A percentile compares a stretch with the other conserved stretches of the same genome.
phyloP scores from a whole-genome alignment of 1,284 basidiomycete species.

The Jaminaea rosea region DNA sequence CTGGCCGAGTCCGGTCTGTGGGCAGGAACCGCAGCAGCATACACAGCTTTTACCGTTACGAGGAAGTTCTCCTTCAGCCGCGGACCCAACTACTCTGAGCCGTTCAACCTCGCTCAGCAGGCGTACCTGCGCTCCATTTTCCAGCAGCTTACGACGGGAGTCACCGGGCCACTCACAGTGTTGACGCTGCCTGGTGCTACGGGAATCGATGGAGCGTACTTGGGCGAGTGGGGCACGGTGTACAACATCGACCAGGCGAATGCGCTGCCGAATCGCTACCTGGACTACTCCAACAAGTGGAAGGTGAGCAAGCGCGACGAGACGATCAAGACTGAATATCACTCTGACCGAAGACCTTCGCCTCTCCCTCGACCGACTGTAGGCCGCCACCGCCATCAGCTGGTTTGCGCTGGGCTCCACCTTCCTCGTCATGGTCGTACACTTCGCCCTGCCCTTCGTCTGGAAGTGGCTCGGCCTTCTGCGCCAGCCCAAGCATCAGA shows the following conservation, averaged over 20 bases:
- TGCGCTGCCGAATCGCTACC: conserved; percentile 17
- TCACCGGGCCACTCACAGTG: conserved; percentile 10
- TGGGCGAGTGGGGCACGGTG: conserved; percentile 6
- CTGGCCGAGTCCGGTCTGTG: conserved; percentile 21
- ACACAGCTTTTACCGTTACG: conserved; percentile 23
- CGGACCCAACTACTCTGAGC: conserved; percentile 18
- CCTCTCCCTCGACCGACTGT: too few relatives aligned
- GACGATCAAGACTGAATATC: too few relatives aligned
- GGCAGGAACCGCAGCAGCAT: conserved; percentile 19
- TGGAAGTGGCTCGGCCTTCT: conserved; percentile 24
- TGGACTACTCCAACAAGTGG: conserved; percentile 19
- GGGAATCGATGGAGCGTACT: neutral
- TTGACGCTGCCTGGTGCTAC: conserved; percentile 4
- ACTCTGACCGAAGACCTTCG: too few relatives aligned
- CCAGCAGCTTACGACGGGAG: neutral
- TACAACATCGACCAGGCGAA: conserved; percentile 12
- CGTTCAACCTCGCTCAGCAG: conserved; percentile 16
- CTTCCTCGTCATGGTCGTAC: conserved; percentile 36
- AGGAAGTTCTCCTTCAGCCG: conserved; percentile 13
- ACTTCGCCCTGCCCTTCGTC: conserved; percentile 28
- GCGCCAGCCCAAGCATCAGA: neutral
- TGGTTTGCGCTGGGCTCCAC: conserved; percentile 27
- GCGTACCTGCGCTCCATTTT: conserved; percentile 17
- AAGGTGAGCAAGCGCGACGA: too few relatives aligned
- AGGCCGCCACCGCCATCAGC: conserved; percentile 20